Conservation (phyloP, 129 eudicot genomes). For the Pittosporum tobira region DNA sequence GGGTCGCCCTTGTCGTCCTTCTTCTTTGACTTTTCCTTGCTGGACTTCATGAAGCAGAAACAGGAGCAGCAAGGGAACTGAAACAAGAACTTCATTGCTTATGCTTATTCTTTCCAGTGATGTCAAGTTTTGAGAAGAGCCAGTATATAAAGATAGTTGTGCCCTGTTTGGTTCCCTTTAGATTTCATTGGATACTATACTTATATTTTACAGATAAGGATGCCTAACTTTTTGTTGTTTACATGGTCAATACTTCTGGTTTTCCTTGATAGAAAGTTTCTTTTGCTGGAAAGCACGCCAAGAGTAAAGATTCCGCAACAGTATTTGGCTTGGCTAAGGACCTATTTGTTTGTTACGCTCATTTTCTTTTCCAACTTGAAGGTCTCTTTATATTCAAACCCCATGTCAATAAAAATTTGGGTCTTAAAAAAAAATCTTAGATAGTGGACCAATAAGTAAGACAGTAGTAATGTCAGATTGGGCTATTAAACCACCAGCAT, state of each 20-base stretch:
- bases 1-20: slow-evolving; percentile 15
- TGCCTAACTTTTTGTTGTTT: slow-evolving; percentile 14
- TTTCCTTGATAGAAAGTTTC: neutral
- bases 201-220: slow-evolving; percentile 13
- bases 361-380: too few relatives aligned
- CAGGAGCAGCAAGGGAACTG: slow-evolving; percentile 44
- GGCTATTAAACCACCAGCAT: too few relatives aligned
- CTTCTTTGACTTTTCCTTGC: slow-evolving; percentile 20
- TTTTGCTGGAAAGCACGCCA: slow-evolving; percentile 1
- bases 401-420: too few relatives aligned
- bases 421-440: too few relatives aligned
- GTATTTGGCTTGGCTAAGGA: too few relatives aligned
- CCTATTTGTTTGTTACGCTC: too few relatives aligned
- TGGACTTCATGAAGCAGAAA: slow-evolving; percentile 33
- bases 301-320: slow-evolving; percentile 9
- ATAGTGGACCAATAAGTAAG: too few relatives aligned
- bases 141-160: slow-evolving; percentile 1
- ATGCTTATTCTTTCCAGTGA: slow-evolving; percentile 1
- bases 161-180: neutral
- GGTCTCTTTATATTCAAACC: too few relatives aligned
- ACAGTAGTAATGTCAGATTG: too few relatives aligned
- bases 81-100: slow-evolving; percentile 33
- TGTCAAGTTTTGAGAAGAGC: neutral
- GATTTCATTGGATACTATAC: slow-evolving; percentile 5
- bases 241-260: neutral